phyloP scores from a whole-genome alignment of 1,284 basidiomycete genomes.

The Peniophora sp. region DNA sequence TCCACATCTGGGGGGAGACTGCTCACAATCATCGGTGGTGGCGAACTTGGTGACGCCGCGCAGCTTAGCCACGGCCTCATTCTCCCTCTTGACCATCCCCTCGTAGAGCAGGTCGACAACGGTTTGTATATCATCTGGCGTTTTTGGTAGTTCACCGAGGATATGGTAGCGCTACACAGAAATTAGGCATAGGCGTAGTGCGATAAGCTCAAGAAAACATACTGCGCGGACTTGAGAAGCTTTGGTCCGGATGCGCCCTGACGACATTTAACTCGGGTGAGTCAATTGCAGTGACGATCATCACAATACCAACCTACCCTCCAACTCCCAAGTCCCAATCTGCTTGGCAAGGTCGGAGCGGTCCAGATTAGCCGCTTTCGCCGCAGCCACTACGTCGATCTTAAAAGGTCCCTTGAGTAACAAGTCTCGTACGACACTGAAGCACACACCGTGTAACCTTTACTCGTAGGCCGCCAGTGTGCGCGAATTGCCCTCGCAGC shows the following conservation, averaged over 20 bases:
- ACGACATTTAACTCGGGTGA: not conserved
- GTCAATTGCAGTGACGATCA: not conserved
- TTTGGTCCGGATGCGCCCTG: slow-evolving; percentile 28
- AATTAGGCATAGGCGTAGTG: not conserved
- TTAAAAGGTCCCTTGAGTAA: slow-evolving; percentile 9
- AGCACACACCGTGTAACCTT: slow-evolving; percentile 19
- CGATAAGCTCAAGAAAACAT: slow-evolving; percentile 8
- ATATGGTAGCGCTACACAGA: slow-evolving; percentile 29
- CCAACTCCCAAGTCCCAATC: slow-evolving; percentile 31
- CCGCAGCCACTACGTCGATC: slow-evolving; percentile 30
- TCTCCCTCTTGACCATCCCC: slow-evolving; percentile 33
- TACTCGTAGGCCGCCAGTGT: slow-evolving; percentile 24
- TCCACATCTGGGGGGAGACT: not conserved
- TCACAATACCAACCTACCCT: slow-evolving; percentile 14
- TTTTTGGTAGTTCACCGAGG: slow-evolving; percentile 28
- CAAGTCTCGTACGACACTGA: not conserved
- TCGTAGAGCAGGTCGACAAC: slow-evolving; percentile 29
- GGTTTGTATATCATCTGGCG: slow-evolving; percentile 24
- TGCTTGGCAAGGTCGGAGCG: slow-evolving; percentile 27
- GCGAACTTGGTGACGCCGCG: slow-evolving; percentile 34
- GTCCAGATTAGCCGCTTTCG: slow-evolving; percentile 21
- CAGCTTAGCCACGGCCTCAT: slow-evolving; percentile 34
- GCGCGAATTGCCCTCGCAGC: slow-evolving; percentile 28
- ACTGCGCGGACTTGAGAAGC: slow-evolving; percentile 35
- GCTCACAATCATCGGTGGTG: slow-evolving; percentile 36